phyloP scores from a whole-genome alignment of 2,329 filamentous ascomycete genomes.

The Penicillium freii region DNA sequence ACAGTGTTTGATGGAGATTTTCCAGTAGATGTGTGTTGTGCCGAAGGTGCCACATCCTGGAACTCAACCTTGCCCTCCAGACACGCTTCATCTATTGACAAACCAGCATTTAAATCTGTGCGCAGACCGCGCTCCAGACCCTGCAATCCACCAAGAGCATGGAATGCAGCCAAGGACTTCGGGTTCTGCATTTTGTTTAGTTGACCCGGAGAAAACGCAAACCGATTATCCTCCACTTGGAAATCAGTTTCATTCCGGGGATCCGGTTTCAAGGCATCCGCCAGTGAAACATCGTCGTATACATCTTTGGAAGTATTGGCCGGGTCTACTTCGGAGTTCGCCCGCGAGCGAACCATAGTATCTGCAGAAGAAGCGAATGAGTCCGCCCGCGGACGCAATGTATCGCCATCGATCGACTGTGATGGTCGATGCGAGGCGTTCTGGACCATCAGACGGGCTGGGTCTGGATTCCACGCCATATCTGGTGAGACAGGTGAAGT shows the following conservation, averaged over 20 bases:
- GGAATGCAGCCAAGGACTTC: slow-evolving; percentile 80
- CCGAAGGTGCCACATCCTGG: slow-evolving; percentile 59
- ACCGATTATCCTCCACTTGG: slow-evolving; percentile 72
- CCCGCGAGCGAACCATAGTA: slow-evolving; percentile 35
- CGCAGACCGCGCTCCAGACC: slow-evolving; percentile 79
- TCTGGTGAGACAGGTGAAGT: slow-evolving; percentile 24
- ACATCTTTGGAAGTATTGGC: slow-evolving; percentile 19
- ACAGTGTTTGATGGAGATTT: slow-evolving; percentile 10
- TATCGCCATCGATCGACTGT: slow-evolving; percentile 43
- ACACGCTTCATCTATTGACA: slow-evolving; percentile 71
- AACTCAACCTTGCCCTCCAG: slow-evolving; percentile 68
- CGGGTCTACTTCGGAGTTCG: slow-evolving; percentile 32
- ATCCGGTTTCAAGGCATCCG: slow-evolving; percentile 70
- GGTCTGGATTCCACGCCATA: slow-evolving; percentile 25
- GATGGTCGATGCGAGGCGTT: slow-evolving; percentile 32
- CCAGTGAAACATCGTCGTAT: slow-evolving; percentile 40
- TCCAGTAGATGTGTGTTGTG: slow-evolving; percentile 17
- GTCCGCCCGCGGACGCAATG: slow-evolving; percentile 44
- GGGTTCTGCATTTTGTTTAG: slow-evolving; percentile 86
- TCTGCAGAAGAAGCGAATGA: slow-evolving; percentile 41
- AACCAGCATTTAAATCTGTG: slow-evolving; percentile 67
- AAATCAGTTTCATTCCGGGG: slow-evolving; percentile 75
- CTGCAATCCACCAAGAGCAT: slow-evolving; percentile 70
- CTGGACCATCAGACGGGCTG: slow-evolving; percentile 28
- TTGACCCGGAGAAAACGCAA: slow-evolving; percentile 75